Evolutionary conservation across 345 rosid species (phyloP), one percentile per base, ranked within the genome.

Genomic region (Gossypium stocksii): DNA sequence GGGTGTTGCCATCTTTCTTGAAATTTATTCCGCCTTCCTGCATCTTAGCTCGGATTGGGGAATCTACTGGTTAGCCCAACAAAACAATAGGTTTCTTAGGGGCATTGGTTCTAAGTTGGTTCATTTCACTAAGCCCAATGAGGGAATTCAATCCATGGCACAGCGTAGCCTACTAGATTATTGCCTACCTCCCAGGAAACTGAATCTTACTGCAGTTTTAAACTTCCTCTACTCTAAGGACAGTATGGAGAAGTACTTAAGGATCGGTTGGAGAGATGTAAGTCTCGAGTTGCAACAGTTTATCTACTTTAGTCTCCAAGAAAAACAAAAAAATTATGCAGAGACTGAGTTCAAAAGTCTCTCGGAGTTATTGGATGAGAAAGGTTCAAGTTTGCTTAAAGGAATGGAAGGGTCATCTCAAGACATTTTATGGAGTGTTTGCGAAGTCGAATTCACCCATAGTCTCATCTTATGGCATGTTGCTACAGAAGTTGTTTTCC

Each of bases 401-500:
- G 1, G 38, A 29, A 29, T 4, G 0, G 38, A 0, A 29, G 1
- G n/a, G n/a, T n/a, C n/a, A n/a, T n/a, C n/a, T n/a, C 2, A 0
- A 2, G 63, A 27, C n/a, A 9, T 75, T 41, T 51, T 5, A 4
- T 66, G 70, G 56, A 69, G 80, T 61, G 34, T 68, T 43, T 12
- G 4, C 1, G 59, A 72, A 0, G 65, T 38, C 7, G 81, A 77
- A 41, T 82, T 82, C 15, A 60, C 72, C 23, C 72, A 58, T 11
- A 61, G 78, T 61, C 58, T 84, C 5, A 73, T 82, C 25, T 5
- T 75, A 1, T 81, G 81, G 84, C 85, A 84, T 22, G 60, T 84
- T 0, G 83, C 83, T 34, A 75, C 83, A 17, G 62, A 63, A 38
- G 76, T 80, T 53, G 73, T 80, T 71, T 81, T 17, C 29, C 0